Evolutionary conservation across 169 alveolate genomes (phyloP), one percentile per base, ranked within the genome.

Genomic region (Fabrea salina): DNA sequence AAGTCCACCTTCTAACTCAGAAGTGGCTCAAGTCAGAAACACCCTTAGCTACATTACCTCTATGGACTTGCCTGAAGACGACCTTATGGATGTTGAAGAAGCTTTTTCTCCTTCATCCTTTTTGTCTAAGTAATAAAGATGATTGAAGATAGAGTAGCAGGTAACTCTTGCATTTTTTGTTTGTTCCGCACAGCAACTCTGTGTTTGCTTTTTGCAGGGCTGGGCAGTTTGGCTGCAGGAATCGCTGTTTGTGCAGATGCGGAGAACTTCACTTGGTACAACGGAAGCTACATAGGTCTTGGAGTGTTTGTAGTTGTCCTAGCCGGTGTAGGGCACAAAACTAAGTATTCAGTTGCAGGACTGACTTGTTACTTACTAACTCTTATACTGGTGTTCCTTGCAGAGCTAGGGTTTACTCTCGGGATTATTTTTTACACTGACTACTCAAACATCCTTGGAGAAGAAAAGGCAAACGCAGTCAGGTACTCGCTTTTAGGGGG

Each of bases 391-490:
- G n/a, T 27, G n/a, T 35, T 56, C 2, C 13, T n/a, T 19, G 67
- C 39, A 19, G 67, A 56, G 27, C 16, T 56, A 2, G 67, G 67
- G 11, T 56, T 56, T 56, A 56, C 67, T 1, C 27, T 56, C 2
- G 67, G 39, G 11, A 25, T 56, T 16, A 56, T 56, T 56, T 56
- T 56, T 16, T 56, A 56, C 30, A n/a, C 74, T 2, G 50, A 61
- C 16, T 61, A 61, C 25, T 47, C 32, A 37, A 13, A 16, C 11
- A 33, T 61, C 11, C 74, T 61, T 32, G 74, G 74, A n/a, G 74
- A 61, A 61, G 74, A 61, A 37, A 33, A 61, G 16, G 74, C 74
- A 13, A 61, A 61, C 39, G 43, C 32, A 8, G 25, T 61, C 13
- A 61, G 74, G 39, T 61, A 37, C 13, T 13, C 50, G 11, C 32